These are phyloP conservation scores for Eragrostis curvula DNA, from an alignment of 176 grass and related monocot genomes.

Conservation along the genomic window DNA sequence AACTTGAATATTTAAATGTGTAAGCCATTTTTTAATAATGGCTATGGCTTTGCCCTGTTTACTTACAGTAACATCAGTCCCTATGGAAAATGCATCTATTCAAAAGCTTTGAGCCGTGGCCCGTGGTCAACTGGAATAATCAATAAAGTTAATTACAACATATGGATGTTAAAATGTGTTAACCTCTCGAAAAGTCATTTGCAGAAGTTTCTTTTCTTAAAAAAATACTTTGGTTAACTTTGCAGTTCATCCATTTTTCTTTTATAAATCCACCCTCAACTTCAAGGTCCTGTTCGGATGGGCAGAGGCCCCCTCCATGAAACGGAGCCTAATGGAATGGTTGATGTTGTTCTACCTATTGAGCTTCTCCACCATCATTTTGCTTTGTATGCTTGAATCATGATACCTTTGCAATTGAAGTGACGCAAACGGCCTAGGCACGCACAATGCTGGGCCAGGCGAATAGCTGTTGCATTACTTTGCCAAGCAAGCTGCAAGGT, in stretches of 20 bases:
- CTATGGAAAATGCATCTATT: neutral
- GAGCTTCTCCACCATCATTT: neutral
- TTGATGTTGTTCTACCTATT: neutral
- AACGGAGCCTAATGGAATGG: neutral
- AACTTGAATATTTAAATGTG: too few relatives aligned
- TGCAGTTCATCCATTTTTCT: neutral
- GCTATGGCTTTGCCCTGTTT: neutral
- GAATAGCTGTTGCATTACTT: neutral
- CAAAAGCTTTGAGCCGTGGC: neutral
- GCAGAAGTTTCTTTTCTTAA: too few relatives aligned
- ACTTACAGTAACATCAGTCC: neutral
- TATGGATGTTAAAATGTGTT: neutral
- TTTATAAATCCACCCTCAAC: too few relatives aligned
- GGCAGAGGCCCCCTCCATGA: too few relatives aligned
- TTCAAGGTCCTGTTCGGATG: too few relatives aligned
- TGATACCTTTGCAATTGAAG: neutral
- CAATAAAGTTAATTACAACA: neutral
- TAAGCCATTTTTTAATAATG: too few relatives aligned
- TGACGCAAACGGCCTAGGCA: neutral
- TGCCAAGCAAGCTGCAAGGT: neutral
- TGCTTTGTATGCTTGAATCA: neutral
- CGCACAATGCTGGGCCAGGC: neutral
- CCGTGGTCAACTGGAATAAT: slow-evolving; percentile 11
- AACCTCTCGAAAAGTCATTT: too few relatives aligned
- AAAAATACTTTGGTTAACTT: neutral